These are phyloP conservation scores for Mycena epipterygia DNA, from an alignment of 768 basidiomycete species.

Conservation along the genomic window DNA sequence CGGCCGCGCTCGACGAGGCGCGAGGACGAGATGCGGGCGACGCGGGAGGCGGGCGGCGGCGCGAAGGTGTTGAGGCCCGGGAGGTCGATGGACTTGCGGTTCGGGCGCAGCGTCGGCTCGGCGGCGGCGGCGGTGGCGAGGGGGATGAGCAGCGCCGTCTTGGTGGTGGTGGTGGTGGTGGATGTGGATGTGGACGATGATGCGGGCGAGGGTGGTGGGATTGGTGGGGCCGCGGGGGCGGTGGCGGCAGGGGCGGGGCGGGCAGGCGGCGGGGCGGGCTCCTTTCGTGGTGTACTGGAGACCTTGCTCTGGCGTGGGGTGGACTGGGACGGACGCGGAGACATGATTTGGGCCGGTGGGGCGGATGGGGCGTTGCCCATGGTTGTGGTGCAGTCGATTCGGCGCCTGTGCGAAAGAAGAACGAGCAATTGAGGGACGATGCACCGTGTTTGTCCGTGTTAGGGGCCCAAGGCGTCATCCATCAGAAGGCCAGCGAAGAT, in stretches of 20 bases:
- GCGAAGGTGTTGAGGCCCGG: conserved; percentile 36
- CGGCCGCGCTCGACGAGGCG: conserved; percentile 30
- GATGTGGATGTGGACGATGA: background rate
- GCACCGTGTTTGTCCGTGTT: too few relatives aligned
- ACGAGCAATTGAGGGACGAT: too few relatives aligned
- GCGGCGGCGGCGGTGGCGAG: background rate
- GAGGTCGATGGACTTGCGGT: conserved; percentile 37
- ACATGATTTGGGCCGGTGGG: background rate
- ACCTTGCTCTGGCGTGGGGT: background rate
- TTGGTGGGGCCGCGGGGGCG: background rate
- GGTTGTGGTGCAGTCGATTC: too few relatives aligned
- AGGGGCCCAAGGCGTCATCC: too few relatives aligned
- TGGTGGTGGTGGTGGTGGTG: background rate
- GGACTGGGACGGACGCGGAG: background rate
- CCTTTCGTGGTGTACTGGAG: background rate
- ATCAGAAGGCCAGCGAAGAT: too few relatives aligned
- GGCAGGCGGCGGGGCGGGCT: background rate
- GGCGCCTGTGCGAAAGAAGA: too few relatives aligned
- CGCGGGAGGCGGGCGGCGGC: background rate
- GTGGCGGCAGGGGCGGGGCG: background rate
- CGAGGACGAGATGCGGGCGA: conserved; percentile 10
- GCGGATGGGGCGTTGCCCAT: conserved; percentile 12
- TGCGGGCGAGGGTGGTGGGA: background rate
- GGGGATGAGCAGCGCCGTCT: background rate
- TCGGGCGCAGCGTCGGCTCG: conserved; percentile 25